These are phyloP conservation scores for Triticum turgidum DNA, from an alignment of 176 grass and related monocot genomes.

Conservation along the genomic window DNA sequence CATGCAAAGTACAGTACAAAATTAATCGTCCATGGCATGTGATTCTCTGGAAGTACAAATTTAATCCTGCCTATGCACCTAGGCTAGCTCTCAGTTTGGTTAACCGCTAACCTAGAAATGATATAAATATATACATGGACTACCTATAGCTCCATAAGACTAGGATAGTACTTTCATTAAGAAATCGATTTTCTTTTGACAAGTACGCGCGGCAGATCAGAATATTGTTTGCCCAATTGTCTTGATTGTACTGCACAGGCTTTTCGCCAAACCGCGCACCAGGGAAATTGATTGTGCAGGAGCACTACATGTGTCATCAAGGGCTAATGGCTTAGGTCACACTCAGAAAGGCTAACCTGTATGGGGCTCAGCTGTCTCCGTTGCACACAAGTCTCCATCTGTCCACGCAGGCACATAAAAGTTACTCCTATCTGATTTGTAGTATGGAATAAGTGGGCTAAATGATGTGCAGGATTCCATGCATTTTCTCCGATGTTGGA, in stretches of 20 bases:
- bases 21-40: not conserved
- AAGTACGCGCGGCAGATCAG: not conserved
- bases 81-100: not conserved
- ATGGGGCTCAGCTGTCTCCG: slow-evolving; percentile 7
- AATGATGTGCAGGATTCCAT: slow-evolving; percentile 31
- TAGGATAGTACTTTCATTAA: not conserved
- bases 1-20: slow-evolving; percentile 17
- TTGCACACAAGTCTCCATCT: not conserved
- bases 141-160: slow-evolving; percentile 6
- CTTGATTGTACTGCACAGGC: slow-evolving; percentile 23
- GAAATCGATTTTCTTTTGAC: slow-evolving; percentile 21
- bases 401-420: not conserved
- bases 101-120: slow-evolving; percentile 3
- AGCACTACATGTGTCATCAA: slow-evolving; percentile 7
- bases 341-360: slow-evolving; percentile 24
- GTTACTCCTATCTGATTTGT: slow-evolving; percentile 22
- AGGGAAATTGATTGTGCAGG: slow-evolving; percentile 18
- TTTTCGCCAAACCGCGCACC: slow-evolving; percentile 51
- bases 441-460: slow-evolving; percentile 21
- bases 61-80: slow-evolving; percentile 1
- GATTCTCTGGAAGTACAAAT: slow-evolving; percentile 32
- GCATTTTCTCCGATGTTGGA: slow-evolving; percentile 37
- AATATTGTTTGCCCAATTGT: slow-evolving; percentile 22
- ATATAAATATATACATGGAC: slow-evolving; percentile 2
- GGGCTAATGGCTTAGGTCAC: not conserved